Evolutionary conservation across 1,284 basidiomycete genomes (phyloP).

Genomic region (Schizopora paradoxa): DNA sequence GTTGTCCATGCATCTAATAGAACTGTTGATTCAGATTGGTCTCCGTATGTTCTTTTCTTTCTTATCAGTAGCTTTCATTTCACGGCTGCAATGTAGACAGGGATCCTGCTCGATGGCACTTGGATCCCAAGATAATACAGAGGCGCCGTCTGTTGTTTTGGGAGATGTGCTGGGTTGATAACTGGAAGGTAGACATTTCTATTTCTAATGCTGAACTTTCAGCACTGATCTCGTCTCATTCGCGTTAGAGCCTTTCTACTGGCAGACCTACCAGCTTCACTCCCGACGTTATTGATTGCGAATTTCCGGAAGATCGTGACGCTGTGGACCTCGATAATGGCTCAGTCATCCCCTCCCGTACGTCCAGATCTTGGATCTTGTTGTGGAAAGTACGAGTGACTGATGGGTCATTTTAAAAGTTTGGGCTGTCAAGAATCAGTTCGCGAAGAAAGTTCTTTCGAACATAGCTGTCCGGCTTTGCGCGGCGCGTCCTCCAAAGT

Average conservation of each 20-base stretch:
- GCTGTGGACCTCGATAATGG: conserved; percentile 8
- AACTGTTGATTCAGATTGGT: conserved; percentile 14
- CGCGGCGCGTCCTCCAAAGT: conserved; percentile 15
- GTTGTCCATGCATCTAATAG: conserved; percentile 1
- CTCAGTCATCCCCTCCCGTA: conserved; percentile 6
- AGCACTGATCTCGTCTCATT: neutral
- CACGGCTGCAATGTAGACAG: conserved; percentile 19
- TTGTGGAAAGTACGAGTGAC: neutral
- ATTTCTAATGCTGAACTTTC: neutral
- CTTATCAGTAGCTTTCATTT: neutral
- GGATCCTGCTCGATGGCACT: conserved; percentile 25
- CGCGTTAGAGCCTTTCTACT: conserved; percentile 10
- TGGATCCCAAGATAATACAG: conserved; percentile 21
- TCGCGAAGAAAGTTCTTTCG: conserved; percentile 13
- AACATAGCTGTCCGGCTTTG: conserved; percentile 17
- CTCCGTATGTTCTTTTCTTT: conserved; percentile 16
- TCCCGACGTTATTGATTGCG: conserved; percentile 10
- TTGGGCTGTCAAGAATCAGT: too few relatives aligned
- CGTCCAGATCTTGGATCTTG: neutral
- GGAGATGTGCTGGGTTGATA: conserved; percentile 21
- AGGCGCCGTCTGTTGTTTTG: conserved; percentile 25
- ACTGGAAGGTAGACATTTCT: conserved; percentile 11
- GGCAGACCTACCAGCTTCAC: conserved; percentile 12
- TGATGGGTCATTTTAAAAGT: too few relatives aligned
- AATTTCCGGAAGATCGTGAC: conserved; percentile 10